Percentiles rank a stretch among this genome's conserved stretches.
These are phyloP conservation scores for Endotrypanum monterogeii DNA, from an alignment of 208 protist genomes.

Conservation along the genomic window DNA sequence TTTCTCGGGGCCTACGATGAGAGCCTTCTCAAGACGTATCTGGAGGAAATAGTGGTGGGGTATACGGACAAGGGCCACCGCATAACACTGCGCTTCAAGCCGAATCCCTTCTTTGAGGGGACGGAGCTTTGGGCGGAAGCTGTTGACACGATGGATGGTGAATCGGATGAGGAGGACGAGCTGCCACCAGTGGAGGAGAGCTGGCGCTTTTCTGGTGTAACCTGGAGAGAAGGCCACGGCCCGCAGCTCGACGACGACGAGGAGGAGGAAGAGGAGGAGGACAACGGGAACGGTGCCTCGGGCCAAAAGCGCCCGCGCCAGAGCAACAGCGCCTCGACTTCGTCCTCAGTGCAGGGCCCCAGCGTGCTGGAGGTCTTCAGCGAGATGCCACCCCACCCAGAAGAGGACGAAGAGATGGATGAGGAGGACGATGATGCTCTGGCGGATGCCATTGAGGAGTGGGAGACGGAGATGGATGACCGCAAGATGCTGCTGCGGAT, in stretches of 20 bases:
- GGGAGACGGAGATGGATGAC: slow-evolving; percentile 78
- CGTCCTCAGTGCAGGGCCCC: slow-evolving; percentile 43
- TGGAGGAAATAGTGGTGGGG: slow-evolving; percentile 50
- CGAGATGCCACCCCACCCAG: slow-evolving; percentile 68
- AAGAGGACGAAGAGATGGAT: slow-evolving; percentile 56
- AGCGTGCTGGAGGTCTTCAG: slow-evolving; percentile 81
- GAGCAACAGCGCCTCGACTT: neutral
- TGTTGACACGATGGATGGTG: slow-evolving; percentile 11
- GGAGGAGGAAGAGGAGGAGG: slow-evolving; percentile 19
- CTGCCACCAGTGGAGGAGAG: slow-evolving; percentile 28
- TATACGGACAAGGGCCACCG: slow-evolving; percentile 46
- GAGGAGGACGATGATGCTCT: slow-evolving; percentile 54
- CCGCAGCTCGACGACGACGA: slow-evolving; percentile 40
- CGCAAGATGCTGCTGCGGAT: slow-evolving; percentile 58
- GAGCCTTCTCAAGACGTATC: slow-evolving; percentile 51
- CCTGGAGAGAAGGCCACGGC: slow-evolving; percentile 74
- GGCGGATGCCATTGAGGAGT: slow-evolving; percentile 57
- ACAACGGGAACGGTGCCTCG: slow-evolving; percentile 7
- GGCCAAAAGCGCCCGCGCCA: slow-evolving; percentile 34
- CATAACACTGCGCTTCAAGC: slow-evolving; percentile 51
- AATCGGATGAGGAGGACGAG: slow-evolving; percentile 21
- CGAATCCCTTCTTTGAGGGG: slow-evolving; percentile 83
- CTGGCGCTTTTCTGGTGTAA: slow-evolving; percentile 73
- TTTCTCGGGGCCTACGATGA: slow-evolving; percentile 78
- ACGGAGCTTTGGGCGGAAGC: slow-evolving; percentile 69